Evolutionary conservation across 106 monocot species (phyloP).

Genomic region (Gastrodia elata): DNA sequence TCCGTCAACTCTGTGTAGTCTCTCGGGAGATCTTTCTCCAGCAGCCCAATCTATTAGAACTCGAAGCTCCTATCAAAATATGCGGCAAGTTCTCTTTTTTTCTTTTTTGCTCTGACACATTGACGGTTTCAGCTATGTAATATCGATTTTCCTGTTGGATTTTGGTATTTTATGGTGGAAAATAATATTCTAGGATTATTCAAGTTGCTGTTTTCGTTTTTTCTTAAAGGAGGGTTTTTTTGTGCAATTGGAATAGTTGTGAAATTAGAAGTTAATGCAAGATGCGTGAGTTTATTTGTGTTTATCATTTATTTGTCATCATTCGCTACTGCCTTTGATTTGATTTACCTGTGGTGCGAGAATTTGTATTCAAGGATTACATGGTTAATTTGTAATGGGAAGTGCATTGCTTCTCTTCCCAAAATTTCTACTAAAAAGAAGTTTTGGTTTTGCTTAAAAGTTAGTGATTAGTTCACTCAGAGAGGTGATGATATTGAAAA

Average conservation of each 20-base stretch:
- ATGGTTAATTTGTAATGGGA: too few species aligned
- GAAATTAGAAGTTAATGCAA: not conserved
- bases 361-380: too few species aligned
- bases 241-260: not conserved
- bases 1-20: slow-evolving; percentile 39
- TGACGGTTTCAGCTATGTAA: not conserved
- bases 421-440: too few species aligned
- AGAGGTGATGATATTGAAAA: too few species aligned
- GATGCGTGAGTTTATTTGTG: not conserved
- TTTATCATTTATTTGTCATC: not conserved
- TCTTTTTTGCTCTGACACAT: not conserved
- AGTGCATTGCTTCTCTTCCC: too few species aligned
- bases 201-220: not conserved
- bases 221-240: not conserved
- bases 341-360: not conserved
- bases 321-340: not conserved
- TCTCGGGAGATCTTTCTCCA: slow-evolving; percentile 49
- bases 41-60: slow-evolving; percentile 47
- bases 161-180: not conserved
- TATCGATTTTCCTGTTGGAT: not conserved
- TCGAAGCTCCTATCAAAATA: slow-evolving; percentile 63
- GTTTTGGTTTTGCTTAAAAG: too few species aligned
- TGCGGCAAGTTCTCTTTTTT: slow-evolving; percentile 27
- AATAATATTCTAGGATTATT: slow-evolving; percentile 1
- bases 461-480: too few species aligned